These are phyloP conservation scores for Fraxinus cuspidata DNA, from an alignment of 257 asterid species.

Conservation along the genomic window DNA sequence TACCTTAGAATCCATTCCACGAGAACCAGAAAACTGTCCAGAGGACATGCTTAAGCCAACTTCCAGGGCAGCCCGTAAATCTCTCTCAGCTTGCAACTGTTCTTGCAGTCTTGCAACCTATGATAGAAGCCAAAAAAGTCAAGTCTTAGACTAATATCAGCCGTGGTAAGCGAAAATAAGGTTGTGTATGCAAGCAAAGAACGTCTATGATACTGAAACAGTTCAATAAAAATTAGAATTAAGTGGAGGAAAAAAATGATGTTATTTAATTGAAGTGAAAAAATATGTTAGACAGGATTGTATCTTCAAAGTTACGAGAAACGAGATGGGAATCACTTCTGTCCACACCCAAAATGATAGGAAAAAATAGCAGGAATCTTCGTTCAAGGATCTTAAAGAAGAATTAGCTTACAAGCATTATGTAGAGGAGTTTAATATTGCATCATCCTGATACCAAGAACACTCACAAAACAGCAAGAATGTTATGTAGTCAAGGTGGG, in stretches of 20 bases:
- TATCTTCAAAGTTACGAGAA: neutral
- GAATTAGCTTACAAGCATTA: neutral
- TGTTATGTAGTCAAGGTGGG: neutral
- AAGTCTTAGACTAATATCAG: constrained; percentile 17
- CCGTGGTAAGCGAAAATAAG: constrained; percentile 13
- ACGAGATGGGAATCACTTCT: neutral
- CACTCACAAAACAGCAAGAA: neutral
- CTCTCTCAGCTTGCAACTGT: constrained; percentile 98
- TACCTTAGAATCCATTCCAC: constrained; percentile 93
- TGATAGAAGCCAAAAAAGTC: constrained; percentile 37
- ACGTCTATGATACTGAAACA: neutral
- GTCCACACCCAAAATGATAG: neutral
- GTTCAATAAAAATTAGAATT: no score
- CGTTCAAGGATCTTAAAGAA: neutral
- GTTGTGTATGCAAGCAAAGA: constrained; percentile 12
- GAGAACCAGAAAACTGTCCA: constrained; percentile 75
- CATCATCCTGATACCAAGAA: neutral
- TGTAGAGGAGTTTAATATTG: neutral
- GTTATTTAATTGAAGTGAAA: neutral
- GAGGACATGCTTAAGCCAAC: constrained; percentile 98
- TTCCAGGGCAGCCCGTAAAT: constrained; percentile 91
- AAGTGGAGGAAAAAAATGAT: neutral
- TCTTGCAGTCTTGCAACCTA: constrained; percentile 95
- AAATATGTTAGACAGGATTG: neutral
- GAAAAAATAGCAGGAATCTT: neutral